Base-by-base conservation (phyloP, 345 rosid species). In the Euphorbia lathyris region DNA sequence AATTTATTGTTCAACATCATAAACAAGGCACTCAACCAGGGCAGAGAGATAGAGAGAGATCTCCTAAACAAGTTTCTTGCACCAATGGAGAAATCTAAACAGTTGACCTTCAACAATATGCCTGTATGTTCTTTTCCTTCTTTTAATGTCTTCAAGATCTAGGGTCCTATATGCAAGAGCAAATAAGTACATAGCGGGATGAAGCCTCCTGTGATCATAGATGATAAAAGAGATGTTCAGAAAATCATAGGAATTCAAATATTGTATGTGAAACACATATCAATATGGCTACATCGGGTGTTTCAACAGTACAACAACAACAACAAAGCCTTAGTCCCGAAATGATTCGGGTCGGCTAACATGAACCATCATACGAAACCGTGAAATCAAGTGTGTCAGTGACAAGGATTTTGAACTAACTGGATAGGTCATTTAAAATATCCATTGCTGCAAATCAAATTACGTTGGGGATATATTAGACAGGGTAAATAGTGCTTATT, bases 81-180 rank as follows among this genome's bases (percentile, higher is more conserved):
- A 90, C 97, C 95, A 86, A 72, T 77, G 78, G 65, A 88, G 75
- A 72, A 81, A 52, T 74, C 84, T 78, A 67, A 73, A 75, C 23
- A 91, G 34, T 57, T 75, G 79, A 60, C 79, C 74, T 60, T 77
- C 87, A 47, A 82, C 23, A 30, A 82, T 55, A 63, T 75, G 74
- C 78, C 83, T 79, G 27, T 84, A 26, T 17, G 86, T 72, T 78
- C 65, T 72, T 76, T 88, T 91, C 77, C 81, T 86, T 83, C 86
- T 85, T 78, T 80, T 88, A 50, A 85, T 85, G 69, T 85, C 90
- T 88, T 94, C 97, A 74, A 94, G 83, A 83, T 94, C 99, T 58
- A 91, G 86, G 52, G 97, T 88, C 82, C 97, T 84, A 78, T 91
- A 94, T 20, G 96, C 99, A 67, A 91, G 84, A 57, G 92, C 86